Percentiles rank a stretch among this genome's conserved stretches.
These are phyloP conservation scores for Suillus discolor DNA, from an alignment of 768 basidiomycete species.

Conservation along the genomic window DNA sequence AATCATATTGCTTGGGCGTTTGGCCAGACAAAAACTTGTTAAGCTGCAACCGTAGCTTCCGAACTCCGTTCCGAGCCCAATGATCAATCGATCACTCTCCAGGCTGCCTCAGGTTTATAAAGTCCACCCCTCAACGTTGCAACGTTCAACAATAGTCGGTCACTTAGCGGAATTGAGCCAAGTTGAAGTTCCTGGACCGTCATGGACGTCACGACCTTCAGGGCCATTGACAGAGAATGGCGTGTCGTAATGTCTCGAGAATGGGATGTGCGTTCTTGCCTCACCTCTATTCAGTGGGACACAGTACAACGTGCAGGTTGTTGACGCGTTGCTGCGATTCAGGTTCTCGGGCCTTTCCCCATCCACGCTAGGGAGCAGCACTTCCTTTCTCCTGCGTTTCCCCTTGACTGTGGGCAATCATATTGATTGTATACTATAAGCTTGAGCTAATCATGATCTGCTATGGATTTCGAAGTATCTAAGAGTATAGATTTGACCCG, in stretches of 20 bases:
- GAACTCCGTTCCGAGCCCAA: not conserved
- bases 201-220: not conserved
- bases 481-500: constrained; percentile 49
- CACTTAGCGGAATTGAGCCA: no score
- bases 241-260: constrained; percentile 25
- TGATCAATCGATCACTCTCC: no score
- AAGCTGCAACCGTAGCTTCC: not conserved
- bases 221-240: constrained; percentile 17
- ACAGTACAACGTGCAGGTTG: not conserved
- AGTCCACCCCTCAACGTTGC: no score
- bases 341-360: constrained; percentile 86
- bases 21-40: not conserved
- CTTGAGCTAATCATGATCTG: not conserved
- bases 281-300: not conserved
- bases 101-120: no score
- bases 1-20: not conserved
- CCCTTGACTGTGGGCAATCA: constrained; percentile 55
- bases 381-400: constrained; percentile 76
- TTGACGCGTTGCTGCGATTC: not conserved
- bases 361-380: constrained; percentile 85
- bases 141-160: no score
- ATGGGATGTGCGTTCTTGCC: constrained; percentile 29
- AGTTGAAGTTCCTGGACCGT: not conserved
- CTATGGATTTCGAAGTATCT: constrained; percentile 40
- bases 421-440: not conserved